phyloP scores from a whole-genome alignment of 352 stramenopile species.

The Phytophthora uliginosa region DNA sequence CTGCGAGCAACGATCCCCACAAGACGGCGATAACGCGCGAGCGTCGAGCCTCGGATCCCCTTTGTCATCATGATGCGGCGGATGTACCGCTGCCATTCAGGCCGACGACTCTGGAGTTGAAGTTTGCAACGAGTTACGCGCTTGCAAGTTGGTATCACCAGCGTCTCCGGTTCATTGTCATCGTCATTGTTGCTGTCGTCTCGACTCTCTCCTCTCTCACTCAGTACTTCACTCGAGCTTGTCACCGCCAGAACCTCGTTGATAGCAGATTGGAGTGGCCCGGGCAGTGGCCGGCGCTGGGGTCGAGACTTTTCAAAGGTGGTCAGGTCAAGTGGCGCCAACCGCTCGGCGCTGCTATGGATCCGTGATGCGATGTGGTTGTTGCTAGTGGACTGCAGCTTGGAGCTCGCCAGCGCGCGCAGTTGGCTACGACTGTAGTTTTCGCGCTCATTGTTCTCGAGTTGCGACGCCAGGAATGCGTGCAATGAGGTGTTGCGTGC shows the following conservation, averaged over 20 bases:
- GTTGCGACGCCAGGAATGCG: conserved; percentile 16
- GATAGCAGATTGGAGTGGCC: conserved; percentile 25
- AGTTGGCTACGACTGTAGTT: conserved; percentile 33
- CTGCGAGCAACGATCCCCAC: conserved; percentile 45
- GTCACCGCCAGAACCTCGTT: conserved; percentile 24
- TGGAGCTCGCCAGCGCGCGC: conserved; percentile 33
- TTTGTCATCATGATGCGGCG: conserved; percentile 35
- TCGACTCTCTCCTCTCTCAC: conserved; percentile 12
- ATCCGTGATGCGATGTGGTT: background rate
- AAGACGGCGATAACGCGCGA: conserved; percentile 49
- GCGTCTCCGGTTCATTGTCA: conserved; percentile 8
- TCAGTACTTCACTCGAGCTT: background rate
- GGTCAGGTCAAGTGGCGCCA: conserved; percentile 19
- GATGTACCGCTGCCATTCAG: conserved; percentile 32
- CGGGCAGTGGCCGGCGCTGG: conserved; percentile 20
- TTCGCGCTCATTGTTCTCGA: conserved; percentile 28
- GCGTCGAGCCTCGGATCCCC: conserved; percentile 42
- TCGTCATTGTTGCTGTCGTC: conserved; percentile 7
- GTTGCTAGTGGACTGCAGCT: conserved; percentile 10
- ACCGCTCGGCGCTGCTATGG: conserved; percentile 9
- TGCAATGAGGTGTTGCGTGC: conserved; percentile 19
- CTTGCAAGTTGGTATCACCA: conserved; percentile 11
- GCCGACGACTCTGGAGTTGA: conserved; percentile 11
- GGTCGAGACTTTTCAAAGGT: conserved; percentile 21
- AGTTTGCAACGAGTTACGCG: conserved; percentile 19